A percentile compares a stretch with the other conserved stretches of the same genome.
These are phyloP conservation scores for Trichopus zeylanicus DNA, from an alignment of 116 monocot genomes.

Conservation along the genomic window DNA sequence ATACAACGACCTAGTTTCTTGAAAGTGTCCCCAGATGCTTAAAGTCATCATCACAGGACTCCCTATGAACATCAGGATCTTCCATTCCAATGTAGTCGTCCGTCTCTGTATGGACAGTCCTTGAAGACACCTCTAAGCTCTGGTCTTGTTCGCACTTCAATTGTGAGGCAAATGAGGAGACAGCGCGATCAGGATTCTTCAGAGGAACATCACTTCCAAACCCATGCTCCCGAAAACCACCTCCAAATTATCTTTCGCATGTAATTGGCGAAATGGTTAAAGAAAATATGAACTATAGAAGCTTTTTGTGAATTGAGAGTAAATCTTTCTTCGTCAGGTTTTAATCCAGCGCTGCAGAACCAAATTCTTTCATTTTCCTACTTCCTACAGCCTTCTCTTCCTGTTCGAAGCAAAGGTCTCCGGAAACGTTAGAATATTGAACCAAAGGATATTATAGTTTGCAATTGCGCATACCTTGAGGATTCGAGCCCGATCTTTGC, in stretches of 20 bases:
- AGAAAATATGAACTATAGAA: neutral
- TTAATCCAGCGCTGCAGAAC: too few relatives aligned
- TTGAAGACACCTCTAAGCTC: slow-evolving; percentile 2
- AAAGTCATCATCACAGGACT: slow-evolving; percentile 22
- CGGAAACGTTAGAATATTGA: too few relatives aligned
- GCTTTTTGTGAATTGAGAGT: neutral
- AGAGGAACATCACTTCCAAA: slow-evolving; percentile 88
- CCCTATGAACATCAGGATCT: slow-evolving; percentile 6
- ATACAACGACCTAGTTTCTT: slow-evolving; percentile 69
- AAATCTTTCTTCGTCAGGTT: too few relatives aligned
- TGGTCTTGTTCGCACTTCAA: slow-evolving; percentile 30
- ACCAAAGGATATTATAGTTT: too few relatives aligned
- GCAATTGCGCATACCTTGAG: slow-evolving; percentile 53
- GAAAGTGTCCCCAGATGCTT: slow-evolving; percentile 49
- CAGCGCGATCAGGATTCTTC: slow-evolving; percentile 63
- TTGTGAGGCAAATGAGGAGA: slow-evolving; percentile 81
- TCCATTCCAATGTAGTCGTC: slow-evolving; percentile 1
- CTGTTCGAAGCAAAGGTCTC: too few relatives aligned
- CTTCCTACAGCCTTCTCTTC: too few relatives aligned
- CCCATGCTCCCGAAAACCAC: slow-evolving; percentile 87
- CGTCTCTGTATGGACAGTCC: slow-evolving; percentile 5
- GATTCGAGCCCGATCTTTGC: slow-evolving; percentile 43
- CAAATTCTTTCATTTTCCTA: too few relatives aligned
- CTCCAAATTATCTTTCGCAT: too few relatives aligned
- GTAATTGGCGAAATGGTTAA: slow-evolving; percentile 12